phyloP scores from a whole-genome alignment of 108 stramenopile species.

The Epipyxis sp. region DNA sequence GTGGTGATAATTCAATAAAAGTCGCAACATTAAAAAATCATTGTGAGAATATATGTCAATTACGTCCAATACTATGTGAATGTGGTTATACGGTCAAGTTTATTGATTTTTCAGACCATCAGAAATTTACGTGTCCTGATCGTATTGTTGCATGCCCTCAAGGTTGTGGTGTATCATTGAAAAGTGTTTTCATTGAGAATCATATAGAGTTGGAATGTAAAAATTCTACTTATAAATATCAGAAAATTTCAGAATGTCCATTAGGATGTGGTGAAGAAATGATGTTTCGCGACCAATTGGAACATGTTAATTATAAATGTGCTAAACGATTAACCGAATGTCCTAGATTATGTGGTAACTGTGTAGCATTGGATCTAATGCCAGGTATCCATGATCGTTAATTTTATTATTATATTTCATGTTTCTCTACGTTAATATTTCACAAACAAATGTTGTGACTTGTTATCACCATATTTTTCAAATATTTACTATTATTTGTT shows the following conservation, averaged over 20 bases:
- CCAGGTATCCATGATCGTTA: no score
- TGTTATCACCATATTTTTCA: no score
- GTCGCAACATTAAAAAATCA: not conserved
- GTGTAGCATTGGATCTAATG: not conserved
- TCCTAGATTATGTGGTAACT: conserved; percentile 12
- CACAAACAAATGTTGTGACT: no score
- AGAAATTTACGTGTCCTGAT: not conserved
- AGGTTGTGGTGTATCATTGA: conserved; percentile 11
- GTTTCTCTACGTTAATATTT: no score
- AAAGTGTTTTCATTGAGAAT: not conserved
- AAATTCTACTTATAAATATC: not conserved
- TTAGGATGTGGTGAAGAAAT: not conserved
- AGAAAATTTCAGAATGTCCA: not conserved
- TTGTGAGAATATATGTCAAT: not conserved
- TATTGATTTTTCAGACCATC: not conserved
- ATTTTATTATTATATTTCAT: no score
- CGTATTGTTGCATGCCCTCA: conserved; percentile 5
- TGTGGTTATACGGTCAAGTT: not conserved
- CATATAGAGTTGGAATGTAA: conserved; percentile 17
- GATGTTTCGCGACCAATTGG: not conserved
- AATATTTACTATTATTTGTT: no score
- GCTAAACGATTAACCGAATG: conserved; percentile 4
- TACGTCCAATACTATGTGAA: not conserved
- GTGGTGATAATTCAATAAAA: not conserved
- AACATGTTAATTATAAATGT: conserved; percentile 24